phyloP scores from a whole-genome alignment of 2,329 filamentous ascomycete species.

The Chaetomium olivaceum region DNA sequence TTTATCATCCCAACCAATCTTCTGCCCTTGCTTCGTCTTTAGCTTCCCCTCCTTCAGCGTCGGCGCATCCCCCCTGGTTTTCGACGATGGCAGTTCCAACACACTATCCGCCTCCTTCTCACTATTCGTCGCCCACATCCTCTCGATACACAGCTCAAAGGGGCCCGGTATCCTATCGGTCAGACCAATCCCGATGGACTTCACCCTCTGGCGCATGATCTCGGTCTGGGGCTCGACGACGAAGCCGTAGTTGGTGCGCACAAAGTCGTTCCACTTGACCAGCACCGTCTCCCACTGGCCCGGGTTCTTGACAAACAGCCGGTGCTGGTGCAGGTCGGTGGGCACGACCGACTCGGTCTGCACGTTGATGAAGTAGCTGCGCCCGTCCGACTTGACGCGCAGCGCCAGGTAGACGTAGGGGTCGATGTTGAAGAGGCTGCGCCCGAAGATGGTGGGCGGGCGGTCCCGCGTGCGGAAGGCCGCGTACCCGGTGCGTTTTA shows the following conservation, averaged over 20 bases:
- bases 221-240: conserved; percentile 92
- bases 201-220: conserved; percentile 81
- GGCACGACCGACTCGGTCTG: conserved; percentile 93
- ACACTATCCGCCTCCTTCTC: conserved; percentile 40
- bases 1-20: conserved; percentile 44
- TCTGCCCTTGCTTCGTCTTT: conserved; percentile 40
- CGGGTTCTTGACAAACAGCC: conserved; percentile 74
- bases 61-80: conserved; percentile 37
- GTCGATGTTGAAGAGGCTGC: conserved; percentile 84
- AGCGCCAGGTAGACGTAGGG: conserved; percentile 85
- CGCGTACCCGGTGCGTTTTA: conserved; percentile 82
- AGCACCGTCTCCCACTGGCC: conserved; percentile 96
- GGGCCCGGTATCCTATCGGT: conserved; percentile 87
- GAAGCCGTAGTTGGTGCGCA: conserved; percentile 88
- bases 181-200: conserved; percentile 81
- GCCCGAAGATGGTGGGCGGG: conserved; percentile 78
- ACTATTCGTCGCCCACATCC: conserved; percentile 87
- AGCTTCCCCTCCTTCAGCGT: conserved; percentile 42
- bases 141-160: conserved; percentile 82
- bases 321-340: conserved; percentile 94
- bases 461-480: conserved; percentile 84
- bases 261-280: conserved; percentile 88
- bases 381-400: conserved; percentile 84
- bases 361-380: conserved; percentile 91
- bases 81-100: conserved; percentile 22